A percentile compares a stretch with the other conserved stretches of the same genome.
These are phyloP conservation scores for Boletus reticulatus DNA, from an alignment of 768 basidiomycete species.

Conservation along the genomic window DNA sequence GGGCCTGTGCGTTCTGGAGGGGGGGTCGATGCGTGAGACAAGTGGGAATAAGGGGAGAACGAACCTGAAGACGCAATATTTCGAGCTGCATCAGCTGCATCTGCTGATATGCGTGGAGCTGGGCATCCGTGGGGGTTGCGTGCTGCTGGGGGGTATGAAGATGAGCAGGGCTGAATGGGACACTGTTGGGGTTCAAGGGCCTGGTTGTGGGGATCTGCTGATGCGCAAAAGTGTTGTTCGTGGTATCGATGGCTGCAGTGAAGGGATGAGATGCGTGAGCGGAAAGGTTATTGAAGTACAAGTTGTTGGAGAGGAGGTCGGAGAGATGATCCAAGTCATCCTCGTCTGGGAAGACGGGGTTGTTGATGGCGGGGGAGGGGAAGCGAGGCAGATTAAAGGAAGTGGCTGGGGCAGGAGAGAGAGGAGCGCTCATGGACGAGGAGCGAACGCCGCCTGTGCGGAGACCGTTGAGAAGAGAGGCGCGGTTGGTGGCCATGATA, in stretches of 20 bases:
- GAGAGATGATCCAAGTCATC: conserved; percentile 59
- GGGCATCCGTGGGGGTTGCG: conserved; percentile 37
- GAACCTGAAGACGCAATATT: conserved; percentile 76
- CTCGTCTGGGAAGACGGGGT: conserved; percentile 46
- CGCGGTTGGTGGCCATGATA: conserved; percentile 55
- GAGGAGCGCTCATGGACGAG: conserved; percentile 55
- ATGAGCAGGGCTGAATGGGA: conserved; percentile 44
- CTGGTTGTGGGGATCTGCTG: conserved; percentile 56
- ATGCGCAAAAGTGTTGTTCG: conserved; percentile 62
- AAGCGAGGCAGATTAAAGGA: conserved; percentile 67
- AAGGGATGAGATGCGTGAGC: conserved; percentile 41
- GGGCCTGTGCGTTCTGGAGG: conserved; percentile 60
- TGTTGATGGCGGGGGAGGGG: conserved; percentile 40
- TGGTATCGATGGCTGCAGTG: conserved; percentile 71
- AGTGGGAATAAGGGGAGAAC: conserved; percentile 11
- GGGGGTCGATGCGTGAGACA: conserved; percentile 10
- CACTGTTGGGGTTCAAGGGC: conserved; percentile 51
- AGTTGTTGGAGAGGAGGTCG: conserved; percentile 52
- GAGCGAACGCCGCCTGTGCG: conserved; percentile 90
- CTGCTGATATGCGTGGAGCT: conserved; percentile 62
- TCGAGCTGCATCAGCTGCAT: conserved; percentile 87
- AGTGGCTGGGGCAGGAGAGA: conserved; percentile 62
- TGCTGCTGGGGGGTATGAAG: conserved; percentile 42
- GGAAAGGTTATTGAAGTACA: conserved; percentile 44
- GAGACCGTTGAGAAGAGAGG: conserved; percentile 84